Evolutionary conservation across 1,284 basidiomycete genomes (phyloP), one percentile per base, ranked within the genome.

Genomic region (Sanguinoderma infundibulare): DNA sequence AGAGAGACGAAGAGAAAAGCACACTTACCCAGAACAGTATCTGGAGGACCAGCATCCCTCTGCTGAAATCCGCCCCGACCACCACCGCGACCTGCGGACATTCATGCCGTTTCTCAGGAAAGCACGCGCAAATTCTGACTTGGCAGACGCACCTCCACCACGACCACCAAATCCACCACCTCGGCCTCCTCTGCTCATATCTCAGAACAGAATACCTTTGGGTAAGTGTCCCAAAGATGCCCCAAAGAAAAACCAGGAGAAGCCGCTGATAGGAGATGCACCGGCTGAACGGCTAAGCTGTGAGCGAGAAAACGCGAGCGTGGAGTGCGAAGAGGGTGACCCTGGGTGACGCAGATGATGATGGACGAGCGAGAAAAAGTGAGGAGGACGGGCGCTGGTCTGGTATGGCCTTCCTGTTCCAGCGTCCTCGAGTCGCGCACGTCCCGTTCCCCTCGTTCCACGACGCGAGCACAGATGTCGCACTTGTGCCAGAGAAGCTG

Each of bases 31-130:
- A 92, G 78, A 24, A 96, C 94, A 56, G 84, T 86, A 60, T 95
- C 93, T 59, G 95, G 95, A 71, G 94, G 95, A 46, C 94, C 95
- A 42, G 81, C 72, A 72, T 94, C 91, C 57, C 90, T 81, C 64
- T 88, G 87, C 63, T 87, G 84, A 70, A 87, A 87, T 40, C 85
- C 73, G n/a, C 75, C 73, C 40, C 75, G 57, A 32, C 75, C 73
- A 36, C 69, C 68, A 15, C 71, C 66, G 54, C 69, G 66, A 15
- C 71, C 72, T 71, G 30, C 3, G 53, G 52, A 34, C 28, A 32
- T 22, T 30, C 5, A 22, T 20, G 20, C 24, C 7, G 4, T 39
- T 20, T 5, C 24, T 54, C 30, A 8, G 20, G 22, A n/a, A n/a
- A 32, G 8, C 3, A 50, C 9, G 26, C 1, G 36, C 17, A 44